A percentile compares a stretch with the other conserved stretches of the same genome.
Evolutionary conservation across 805 yeast genomes (phyloP).

Genomic region (Zygotorulaspora chibaensis): DNA sequence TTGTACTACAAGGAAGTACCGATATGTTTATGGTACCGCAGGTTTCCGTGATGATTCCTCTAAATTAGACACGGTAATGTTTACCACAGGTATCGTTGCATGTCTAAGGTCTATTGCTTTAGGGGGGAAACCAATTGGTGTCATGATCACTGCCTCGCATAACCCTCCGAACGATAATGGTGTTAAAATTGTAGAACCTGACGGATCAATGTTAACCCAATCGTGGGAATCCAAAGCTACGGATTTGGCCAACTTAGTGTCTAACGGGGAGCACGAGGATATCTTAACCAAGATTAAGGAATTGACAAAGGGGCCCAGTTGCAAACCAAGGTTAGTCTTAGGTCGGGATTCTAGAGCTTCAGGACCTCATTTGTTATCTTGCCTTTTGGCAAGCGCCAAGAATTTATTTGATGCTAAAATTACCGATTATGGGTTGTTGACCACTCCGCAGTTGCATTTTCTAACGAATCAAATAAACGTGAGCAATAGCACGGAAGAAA

Average conservation of each 20-base stretch:
- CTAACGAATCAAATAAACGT: constrained; percentile 60
- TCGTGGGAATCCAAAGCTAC: constrained; percentile 86
- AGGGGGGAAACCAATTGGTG: constrained; percentile 73
- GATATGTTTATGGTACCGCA: constrained; percentile 87
- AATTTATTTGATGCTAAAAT: constrained; percentile 55
- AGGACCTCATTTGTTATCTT: constrained; percentile 46
- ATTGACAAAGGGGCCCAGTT: constrained; percentile 3
- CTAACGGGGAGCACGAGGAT: constrained; percentile 32
- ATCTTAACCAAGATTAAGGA: constrained; percentile 5
- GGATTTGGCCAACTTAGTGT: constrained; percentile 59
- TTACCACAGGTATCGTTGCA: constrained; percentile 79
- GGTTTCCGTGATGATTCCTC: constrained; percentile 82
- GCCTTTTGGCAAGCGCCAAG: constrained; percentile 52
- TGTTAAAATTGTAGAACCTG: constrained; percentile 88
- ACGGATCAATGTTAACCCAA: constrained; percentile 82
- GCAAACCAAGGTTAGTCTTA: constrained; percentile 48
- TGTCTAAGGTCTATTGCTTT: constrained; percentile 71
- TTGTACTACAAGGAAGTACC: constrained; percentile 37
- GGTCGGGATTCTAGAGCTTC: constrained; percentile 90
- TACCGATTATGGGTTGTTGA: constrained; percentile 61
- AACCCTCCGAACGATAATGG: constrained; percentile 92
- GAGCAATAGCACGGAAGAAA: constrained; percentile 48
- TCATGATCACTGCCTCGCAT: constrained; percentile 95
- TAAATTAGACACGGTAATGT: constrained; percentile 73
- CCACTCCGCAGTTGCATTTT: constrained; percentile 95